These are phyloP conservation scores for Colletotrichum cuscutae DNA, from an alignment of 2,329 filamentous ascomycete species.

Conservation along the genomic window DNA sequence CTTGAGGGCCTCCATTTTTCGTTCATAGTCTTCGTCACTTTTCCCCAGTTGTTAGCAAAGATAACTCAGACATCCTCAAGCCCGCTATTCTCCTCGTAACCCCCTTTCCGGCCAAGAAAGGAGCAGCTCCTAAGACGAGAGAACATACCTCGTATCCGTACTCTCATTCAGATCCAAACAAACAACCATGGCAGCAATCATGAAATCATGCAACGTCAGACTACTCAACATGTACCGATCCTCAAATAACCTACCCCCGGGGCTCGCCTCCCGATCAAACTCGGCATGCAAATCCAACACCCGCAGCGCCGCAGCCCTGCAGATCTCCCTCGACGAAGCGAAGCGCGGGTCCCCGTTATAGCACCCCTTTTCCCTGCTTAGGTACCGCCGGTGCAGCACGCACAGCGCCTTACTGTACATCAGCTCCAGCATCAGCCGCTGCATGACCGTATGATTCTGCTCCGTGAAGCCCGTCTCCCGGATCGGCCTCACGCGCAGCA, in stretches of 20 bases:
- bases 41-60: constrained; percentile 32
- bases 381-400: constrained; percentile 60
- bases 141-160: constrained; percentile 47
- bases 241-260: constrained; percentile 61
- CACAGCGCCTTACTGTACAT: constrained; percentile 61
- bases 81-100: not conserved
- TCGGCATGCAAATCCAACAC: constrained; percentile 60
- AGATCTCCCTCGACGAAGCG: constrained; percentile 51
- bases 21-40: constrained; percentile 44
- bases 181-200: constrained; percentile 69
- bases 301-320: constrained; percentile 54
- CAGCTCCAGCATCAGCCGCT: constrained; percentile 59
- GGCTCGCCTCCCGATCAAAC: constrained; percentile 55
- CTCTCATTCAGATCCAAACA: constrained; percentile 61
- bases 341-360: constrained; percentile 46
- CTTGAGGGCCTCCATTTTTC: constrained; percentile 49
- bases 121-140: not conserved
- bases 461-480: constrained; percentile 54
- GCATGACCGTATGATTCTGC: constrained; percentile 56
- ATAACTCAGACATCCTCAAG: not conserved
- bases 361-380: constrained; percentile 48
- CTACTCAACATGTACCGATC: constrained; percentile 65
- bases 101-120: not conserved
- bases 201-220: constrained; percentile 65
- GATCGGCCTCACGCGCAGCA: constrained; percentile 54